Evolutionary conservation across 352 stramenopile genomes (phyloP), one percentile per base, ranked within the genome.

Genomic region (Pythium monospermum): DNA sequence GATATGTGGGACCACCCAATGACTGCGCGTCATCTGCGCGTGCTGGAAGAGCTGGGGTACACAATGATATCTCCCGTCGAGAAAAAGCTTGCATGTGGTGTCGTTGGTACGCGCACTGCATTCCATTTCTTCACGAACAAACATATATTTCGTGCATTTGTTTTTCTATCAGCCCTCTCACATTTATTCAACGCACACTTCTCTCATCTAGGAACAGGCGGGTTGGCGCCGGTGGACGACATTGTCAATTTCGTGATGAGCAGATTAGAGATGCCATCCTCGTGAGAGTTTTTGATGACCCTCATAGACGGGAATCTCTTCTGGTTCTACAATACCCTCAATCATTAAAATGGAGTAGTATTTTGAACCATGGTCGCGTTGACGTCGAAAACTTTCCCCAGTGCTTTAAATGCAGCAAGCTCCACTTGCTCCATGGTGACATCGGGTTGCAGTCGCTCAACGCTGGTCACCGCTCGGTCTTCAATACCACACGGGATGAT

Each of bases 401-500:
- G 60, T 21, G 81, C 65, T 35, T 83, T 67, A 13, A 91, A 75
- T 3, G 76, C 75, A 32, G 78, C 82, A 25, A 72, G 61, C 47
- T 93, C 76, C 11, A 92, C 83, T 36, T 84, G 62, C 23, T 68
- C 59, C 11, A 88, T 50, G 12, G 73, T 78, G 25, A 73, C 68
- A 22, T 71, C 49, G 0, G 75, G 74, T 25, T 66, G 62, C 48
- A 90, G 56, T 2, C 66, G 63, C 49, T 85, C 75, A 21, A 94
- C 79, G 51, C 77, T 89, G n/a, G 82, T 91, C 21, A 97, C 90
- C 15, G 74, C 75, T 23, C 78, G 80, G 28, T 95, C 84, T 41
- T 93, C 73, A 48, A 99, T 98, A 32, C 96, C 97, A 69, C 96
- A 99, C 18, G 96, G 96, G 38, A 98, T 75, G 58, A 99, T 99